Conservation (phyloP, 352 stramenopile genomes). For the Phytophthora sansomeana region DNA sequence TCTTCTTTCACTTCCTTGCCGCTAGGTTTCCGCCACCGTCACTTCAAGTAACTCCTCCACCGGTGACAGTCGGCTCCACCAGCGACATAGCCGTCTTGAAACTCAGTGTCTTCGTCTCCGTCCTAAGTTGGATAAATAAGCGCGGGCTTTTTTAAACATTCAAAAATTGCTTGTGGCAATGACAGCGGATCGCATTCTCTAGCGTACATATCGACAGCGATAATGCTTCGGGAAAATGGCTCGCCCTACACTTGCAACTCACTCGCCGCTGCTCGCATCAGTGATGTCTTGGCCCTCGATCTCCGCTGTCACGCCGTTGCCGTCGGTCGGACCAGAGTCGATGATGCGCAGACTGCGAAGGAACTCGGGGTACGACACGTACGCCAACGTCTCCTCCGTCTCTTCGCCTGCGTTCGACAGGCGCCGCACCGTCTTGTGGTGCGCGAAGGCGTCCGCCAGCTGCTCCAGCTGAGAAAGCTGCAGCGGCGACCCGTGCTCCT, state of each 20-base stretch:
- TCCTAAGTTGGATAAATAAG: too few relatives aligned
- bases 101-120: too few relatives aligned
- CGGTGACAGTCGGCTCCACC: too few relatives aligned
- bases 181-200: constrained; percentile 1
- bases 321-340: constrained; percentile 45
- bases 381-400: constrained; percentile 40
- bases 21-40: too few relatives aligned
- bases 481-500: constrained; percentile 70
- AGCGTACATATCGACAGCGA: constrained; percentile 27
- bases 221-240: neutral
- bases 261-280: constrained; percentile 17
- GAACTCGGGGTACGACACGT: constrained; percentile 78
- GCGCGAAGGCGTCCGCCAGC: constrained; percentile 67
- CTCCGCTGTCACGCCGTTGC: neutral
- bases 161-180: too few relatives aligned
- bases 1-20: too few relatives aligned
- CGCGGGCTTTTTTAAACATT: too few relatives aligned
- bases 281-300: constrained; percentile 11
- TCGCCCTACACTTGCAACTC: constrained; percentile 1
- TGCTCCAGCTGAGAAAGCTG: constrained; percentile 70
- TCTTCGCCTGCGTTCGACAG: constrained; percentile 32
- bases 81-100: too few relatives aligned
- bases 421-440: constrained; percentile 39
- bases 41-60: too few relatives aligned
- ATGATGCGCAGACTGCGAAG: constrained; percentile 76